Conservation (phyloP, 2,329 filamentous ascomycete genomes). For the Aspergillus glaucus region DNA sequence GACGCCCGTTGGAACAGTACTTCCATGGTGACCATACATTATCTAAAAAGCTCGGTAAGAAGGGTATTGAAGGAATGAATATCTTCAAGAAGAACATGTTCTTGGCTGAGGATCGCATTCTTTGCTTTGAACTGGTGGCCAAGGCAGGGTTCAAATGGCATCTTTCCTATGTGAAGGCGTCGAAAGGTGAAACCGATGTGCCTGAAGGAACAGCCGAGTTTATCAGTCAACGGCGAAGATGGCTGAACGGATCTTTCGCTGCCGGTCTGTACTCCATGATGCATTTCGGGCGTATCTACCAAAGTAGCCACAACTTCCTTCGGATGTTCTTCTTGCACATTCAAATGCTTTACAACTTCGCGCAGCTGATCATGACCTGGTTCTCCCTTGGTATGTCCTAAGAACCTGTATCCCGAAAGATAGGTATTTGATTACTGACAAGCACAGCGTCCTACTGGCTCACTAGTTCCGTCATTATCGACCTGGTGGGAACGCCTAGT, state of each 20-base stretch:
- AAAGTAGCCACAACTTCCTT: slow-evolving; percentile 89
- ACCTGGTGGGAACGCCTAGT: slow-evolving; percentile 71
- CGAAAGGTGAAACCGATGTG: slow-evolving; percentile 98
- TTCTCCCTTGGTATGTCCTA: slow-evolving; percentile 54
- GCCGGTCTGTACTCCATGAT: slow-evolving; percentile 93
- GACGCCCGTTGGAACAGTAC: slow-evolving; percentile 90
- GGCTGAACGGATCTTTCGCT: slow-evolving; percentile 97
- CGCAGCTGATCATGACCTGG: slow-evolving; percentile 83
- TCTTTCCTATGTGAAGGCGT: slow-evolving; percentile 93
- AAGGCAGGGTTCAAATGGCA: slow-evolving; percentile 99
- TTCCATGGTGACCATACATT: slow-evolving; percentile 98
- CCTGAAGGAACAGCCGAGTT: slow-evolving; percentile 93
- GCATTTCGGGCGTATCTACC: slow-evolving; percentile 97
- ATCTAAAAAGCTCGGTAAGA: slow-evolving; percentile 88
- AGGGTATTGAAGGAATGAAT: slow-evolving; percentile 99
- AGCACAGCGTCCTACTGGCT: slow-evolving; percentile 79
- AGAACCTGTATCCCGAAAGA: slow-evolving; percentile 5
- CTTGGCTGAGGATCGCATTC: slow-evolving; percentile 98
- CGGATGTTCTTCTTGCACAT: slow-evolving; percentile 98
- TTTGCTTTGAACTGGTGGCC: slow-evolving; percentile 95
- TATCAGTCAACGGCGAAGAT: slow-evolving; percentile 92
- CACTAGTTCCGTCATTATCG: slow-evolving; percentile 94
- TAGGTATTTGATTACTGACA: slow-evolving; percentile 13
- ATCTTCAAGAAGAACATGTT: slow-evolving; percentile 99
- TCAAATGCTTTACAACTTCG: slow-evolving; percentile 87